Evolutionary conservation across 108 stramenopile species (phyloP).

Genomic region (Cylindrotheca closterium): DNA sequence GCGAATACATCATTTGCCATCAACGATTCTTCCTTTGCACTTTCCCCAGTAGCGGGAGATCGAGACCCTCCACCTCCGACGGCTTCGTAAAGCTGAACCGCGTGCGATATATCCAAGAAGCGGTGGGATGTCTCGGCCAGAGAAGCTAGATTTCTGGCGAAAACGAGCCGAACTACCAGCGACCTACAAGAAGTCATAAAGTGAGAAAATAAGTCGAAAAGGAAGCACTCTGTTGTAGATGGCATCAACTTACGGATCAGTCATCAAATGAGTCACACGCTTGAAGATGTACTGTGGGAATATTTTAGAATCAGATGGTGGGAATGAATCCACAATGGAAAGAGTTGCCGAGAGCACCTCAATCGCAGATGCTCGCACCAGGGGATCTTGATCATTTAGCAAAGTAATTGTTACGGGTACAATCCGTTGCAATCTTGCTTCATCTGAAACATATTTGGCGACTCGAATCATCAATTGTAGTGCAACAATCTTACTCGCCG

Average conservation of each 20-base stretch:
- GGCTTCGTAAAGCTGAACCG: constrained; percentile 75
- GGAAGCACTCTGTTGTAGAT: constrained; percentile 13
- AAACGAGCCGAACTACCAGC: constrained; percentile 81
- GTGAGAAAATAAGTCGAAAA: neutral
- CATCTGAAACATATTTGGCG: constrained; percentile 72
- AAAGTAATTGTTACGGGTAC: constrained; percentile 83
- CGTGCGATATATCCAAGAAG: constrained; percentile 90
- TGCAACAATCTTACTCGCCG: constrained; percentile 85
- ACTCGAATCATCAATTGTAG: constrained; percentile 86
- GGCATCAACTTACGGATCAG: constrained; percentile 48
- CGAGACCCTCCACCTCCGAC: constrained; percentile 54
- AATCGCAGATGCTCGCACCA: constrained; percentile 82
- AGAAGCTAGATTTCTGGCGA: constrained; percentile 77
- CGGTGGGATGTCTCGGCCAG: constrained; percentile 85
- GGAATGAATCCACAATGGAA: constrained; percentile 68
- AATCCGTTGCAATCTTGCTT: constrained; percentile 90
- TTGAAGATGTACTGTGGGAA: constrained; percentile 96
- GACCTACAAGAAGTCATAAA: neutral
- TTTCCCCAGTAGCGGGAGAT: neutral
- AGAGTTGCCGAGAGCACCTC: constrained; percentile 71
- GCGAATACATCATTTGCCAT: constrained; percentile 30
- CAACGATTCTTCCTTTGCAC: neutral
- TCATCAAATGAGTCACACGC: constrained; percentile 80
- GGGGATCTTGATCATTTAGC: constrained; percentile 85
- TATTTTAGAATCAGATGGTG: constrained; percentile 89